Conservation (phyloP, 2,329 filamentous ascomycete species). For the Colletotrichum godetiae region DNA sequence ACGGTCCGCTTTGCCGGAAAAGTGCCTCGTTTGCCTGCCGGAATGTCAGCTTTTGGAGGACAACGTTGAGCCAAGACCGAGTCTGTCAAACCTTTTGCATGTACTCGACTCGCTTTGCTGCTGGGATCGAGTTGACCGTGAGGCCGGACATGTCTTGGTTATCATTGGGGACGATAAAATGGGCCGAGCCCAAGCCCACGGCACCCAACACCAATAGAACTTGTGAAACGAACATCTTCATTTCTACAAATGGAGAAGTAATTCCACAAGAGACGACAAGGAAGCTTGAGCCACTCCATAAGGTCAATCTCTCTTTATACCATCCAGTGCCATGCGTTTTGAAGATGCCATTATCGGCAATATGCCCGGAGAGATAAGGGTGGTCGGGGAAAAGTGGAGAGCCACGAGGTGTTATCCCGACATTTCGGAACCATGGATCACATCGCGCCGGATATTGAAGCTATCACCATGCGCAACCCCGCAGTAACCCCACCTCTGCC, state of each 20-base stretch:
- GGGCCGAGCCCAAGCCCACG: not conserved
- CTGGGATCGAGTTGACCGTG: conserved; percentile 23
- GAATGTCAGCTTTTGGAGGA: too few species aligned
- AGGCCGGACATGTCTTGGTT: conserved; percentile 30
- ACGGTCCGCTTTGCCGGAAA: conserved; percentile 28
- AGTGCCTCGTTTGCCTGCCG: conserved; percentile 21
- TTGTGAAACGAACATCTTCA: not conserved
- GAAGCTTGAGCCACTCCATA: not conserved
- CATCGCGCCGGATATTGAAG: not conserved
- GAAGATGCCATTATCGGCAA: not conserved
- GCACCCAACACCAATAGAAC: not conserved
- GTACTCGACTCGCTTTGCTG: conserved; percentile 20
- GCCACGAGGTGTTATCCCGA: not conserved
- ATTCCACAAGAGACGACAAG: not conserved
- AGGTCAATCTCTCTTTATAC: not conserved
- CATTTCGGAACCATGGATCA: not conserved
- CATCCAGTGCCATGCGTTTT: not conserved
- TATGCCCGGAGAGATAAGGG: not conserved
- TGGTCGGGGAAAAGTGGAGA: not conserved
- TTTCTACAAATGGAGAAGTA: not conserved
- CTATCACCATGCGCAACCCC: not conserved
- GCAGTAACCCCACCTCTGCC: not conserved
- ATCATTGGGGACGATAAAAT: conserved; percentile 24
- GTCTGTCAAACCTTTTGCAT: conserved; percentile 13
- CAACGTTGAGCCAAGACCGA: too few species aligned